phyloP scores from a whole-genome alignment of 148 eudicot species.

The Suaeda aralocaspica region DNA sequence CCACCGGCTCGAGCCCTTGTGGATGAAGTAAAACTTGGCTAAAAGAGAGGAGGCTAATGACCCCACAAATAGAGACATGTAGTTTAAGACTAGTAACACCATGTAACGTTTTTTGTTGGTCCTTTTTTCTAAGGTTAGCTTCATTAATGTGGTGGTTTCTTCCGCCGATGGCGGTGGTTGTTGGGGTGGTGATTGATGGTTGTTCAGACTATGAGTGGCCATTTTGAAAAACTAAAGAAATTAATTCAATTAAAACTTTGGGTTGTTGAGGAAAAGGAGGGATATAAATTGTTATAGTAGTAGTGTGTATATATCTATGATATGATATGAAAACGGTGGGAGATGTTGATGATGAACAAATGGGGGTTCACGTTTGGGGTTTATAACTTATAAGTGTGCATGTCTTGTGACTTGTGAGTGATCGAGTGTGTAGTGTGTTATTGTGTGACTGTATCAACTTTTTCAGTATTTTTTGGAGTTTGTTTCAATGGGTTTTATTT shows the following conservation, averaged over 20 bases:
- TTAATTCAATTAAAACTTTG: too few species aligned
- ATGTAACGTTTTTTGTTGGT: conserved; percentile 29
- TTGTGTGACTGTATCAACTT: background rate
- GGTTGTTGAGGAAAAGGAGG: background rate
- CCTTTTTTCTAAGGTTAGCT: background rate
- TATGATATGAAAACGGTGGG: background rate
- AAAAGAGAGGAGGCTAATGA: conserved; percentile 53
- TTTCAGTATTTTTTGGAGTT: background rate
- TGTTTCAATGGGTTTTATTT: background rate
- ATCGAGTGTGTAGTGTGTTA: too few species aligned
- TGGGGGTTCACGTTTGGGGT: background rate
- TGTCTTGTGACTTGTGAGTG: conserved; percentile 5
- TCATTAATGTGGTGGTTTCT: background rate
- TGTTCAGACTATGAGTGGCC: too few species aligned
- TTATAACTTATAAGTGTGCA: background rate
- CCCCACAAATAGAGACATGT: conserved; percentile 44
- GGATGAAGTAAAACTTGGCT: conserved; percentile 65
- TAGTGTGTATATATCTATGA: too few species aligned
- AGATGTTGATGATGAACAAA: background rate
- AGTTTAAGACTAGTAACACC: conserved; percentile 42
- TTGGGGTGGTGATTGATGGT: conserved; percentile 12
- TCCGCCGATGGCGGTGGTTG: background rate
- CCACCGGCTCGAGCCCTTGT: conserved; percentile 74
- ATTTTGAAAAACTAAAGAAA: too few species aligned
- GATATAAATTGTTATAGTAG: too few species aligned